Conservation (phyloP, 257 asterid genomes). For the Solanum commersonii region DNA sequence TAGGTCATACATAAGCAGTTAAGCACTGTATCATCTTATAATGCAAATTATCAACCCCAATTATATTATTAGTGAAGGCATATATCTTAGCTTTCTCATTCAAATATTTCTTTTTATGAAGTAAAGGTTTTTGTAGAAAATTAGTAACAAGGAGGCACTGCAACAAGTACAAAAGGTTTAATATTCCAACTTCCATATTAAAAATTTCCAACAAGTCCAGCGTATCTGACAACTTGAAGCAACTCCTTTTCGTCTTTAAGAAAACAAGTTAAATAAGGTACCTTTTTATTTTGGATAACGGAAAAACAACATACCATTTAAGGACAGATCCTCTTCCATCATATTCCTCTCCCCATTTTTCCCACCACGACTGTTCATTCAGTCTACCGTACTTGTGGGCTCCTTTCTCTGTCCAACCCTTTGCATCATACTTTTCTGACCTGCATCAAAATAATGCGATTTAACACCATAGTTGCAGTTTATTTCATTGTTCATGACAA, state of each 20-base stretch:
- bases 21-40: background rate
- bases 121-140: background rate
- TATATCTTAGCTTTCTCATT: background rate
- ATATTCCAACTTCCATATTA: too few relatives aligned
- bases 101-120: background rate
- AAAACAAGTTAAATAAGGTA: conserved; percentile 5
- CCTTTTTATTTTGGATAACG: conserved; percentile 46
- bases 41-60: background rate
- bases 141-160: background rate
- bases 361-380: conserved; percentile 99
- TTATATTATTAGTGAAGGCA: background rate
- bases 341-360: conserved; percentile 97
- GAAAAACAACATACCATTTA: conserved; percentile 55
- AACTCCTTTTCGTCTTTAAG: background rate
- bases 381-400: conserved; percentile 94
- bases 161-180: too few relatives aligned
- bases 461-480: background rate
- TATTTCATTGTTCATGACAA: background rate
- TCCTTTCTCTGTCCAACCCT: conserved; percentile 98
- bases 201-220: background rate
- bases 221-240: background rate
- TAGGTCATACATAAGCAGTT: background rate
- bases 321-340: conserved; percentile 96
- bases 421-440: conserved; percentile 99
- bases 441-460: conserved; percentile 19